These are phyloP conservation scores for Salpingoeca rosetta DNA, from an alignment of 78 protist species.

Conservation along the genomic window DNA sequence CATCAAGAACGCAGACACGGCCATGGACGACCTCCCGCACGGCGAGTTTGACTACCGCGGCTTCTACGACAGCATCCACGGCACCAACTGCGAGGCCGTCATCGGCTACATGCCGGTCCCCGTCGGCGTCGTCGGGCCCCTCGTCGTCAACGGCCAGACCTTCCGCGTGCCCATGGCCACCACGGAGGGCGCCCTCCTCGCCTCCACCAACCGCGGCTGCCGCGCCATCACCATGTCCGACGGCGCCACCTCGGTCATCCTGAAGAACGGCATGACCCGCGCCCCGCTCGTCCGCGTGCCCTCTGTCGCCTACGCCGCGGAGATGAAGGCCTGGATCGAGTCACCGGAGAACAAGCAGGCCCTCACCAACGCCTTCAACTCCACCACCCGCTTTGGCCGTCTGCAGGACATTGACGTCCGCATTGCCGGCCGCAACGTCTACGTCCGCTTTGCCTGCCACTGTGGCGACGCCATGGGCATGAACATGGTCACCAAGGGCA, in stretches of 20 bases:
- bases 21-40: conserved; percentile 38
- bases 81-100: conserved; percentile 80
- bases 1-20: background rate
- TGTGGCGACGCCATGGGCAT: conserved; percentile 94
- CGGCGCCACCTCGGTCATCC: conserved; percentile 9
- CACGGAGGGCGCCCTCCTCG: conserved; percentile 80
- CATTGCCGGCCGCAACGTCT: conserved; percentile 49
- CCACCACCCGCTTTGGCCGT: conserved; percentile 51
- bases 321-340: conserved; percentile 34
- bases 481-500: conserved; percentile 87
- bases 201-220: conserved; percentile 62
- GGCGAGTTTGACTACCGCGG: conserved; percentile 33
- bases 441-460: conserved; percentile 40
- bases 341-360: background rate
- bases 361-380: conserved; percentile 19
- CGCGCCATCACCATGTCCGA: conserved; percentile 43
- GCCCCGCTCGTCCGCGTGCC: conserved; percentile 62
- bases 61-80: conserved; percentile 43
- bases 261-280: conserved; percentile 71
- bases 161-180: conserved; percentile 78
- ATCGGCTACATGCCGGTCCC: conserved; percentile 79
- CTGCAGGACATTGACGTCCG: conserved; percentile 14
- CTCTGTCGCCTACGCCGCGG: conserved; percentile 12
- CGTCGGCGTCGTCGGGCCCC: conserved; percentile 73
- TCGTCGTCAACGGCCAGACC: conserved; percentile 39